These are phyloP conservation scores for Periconia sp. DNA, from an alignment of 2,329 filamentous ascomycete genomes.

Conservation along the genomic window DNA sequence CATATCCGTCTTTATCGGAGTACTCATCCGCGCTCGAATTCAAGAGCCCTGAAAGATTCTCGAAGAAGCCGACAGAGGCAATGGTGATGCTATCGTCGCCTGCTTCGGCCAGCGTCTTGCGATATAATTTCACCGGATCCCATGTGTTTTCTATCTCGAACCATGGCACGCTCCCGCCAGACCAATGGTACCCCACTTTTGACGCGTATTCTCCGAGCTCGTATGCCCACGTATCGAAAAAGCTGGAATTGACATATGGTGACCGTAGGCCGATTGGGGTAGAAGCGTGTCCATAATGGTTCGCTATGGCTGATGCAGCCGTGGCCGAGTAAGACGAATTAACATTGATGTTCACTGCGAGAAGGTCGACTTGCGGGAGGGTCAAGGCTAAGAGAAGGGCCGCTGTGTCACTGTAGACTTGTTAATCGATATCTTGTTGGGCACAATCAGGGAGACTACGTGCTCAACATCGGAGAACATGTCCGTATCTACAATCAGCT, in stretches of 20 bases:
- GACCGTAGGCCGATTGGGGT: constrained; percentile 49
- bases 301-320: constrained; percentile 45
- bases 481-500: constrained; percentile 56
- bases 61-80: constrained; percentile 54
- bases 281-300: constrained; percentile 47
- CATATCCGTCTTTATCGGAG: constrained; percentile 48
- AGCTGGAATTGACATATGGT: constrained; percentile 52
- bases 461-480: constrained; percentile 57
- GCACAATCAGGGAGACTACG: neutral
- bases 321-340: constrained; percentile 51
- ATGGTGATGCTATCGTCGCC: constrained; percentile 53
- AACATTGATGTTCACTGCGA: constrained; percentile 47
- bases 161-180: constrained; percentile 47
- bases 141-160: constrained; percentile 43
- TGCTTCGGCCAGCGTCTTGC: constrained; percentile 49
- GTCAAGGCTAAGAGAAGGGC: constrained; percentile 52
- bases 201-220: constrained; percentile 53
- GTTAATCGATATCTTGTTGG: neutral
- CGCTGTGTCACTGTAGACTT: constrained; percentile 45
- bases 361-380: constrained; percentile 44
- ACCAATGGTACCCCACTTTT: constrained; percentile 54
- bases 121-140: constrained; percentile 55
- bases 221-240: constrained; percentile 51
- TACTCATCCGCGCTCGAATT: constrained; percentile 51
- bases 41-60: constrained; percentile 56